Evolutionary conservation across 2,329 filamentous ascomycete species (phyloP).

Genomic region (Monosporascus sp.): DNA sequence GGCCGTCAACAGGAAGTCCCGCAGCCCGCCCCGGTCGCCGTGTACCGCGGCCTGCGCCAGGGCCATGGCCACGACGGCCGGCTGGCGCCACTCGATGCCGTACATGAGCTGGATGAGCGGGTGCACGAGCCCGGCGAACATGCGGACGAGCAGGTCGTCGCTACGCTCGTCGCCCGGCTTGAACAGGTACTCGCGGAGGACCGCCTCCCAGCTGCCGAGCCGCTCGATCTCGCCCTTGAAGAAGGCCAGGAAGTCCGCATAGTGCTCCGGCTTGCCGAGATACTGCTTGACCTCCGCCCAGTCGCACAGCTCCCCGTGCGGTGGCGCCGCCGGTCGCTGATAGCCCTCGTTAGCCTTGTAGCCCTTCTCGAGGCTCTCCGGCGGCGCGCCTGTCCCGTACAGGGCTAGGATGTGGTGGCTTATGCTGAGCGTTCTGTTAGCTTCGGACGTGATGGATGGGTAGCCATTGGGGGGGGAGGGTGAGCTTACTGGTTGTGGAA

Average conservation of each 20-base stretch:
- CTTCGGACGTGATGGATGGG: background rate
- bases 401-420: constrained; percentile 70
- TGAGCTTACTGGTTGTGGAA: constrained; percentile 72
- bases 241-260: constrained; percentile 69
- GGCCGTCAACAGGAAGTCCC: constrained; percentile 45
- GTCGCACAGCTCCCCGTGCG: constrained; percentile 51
- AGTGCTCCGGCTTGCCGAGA: constrained; percentile 57
- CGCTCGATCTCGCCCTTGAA: constrained; percentile 68
- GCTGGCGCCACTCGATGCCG: constrained; percentile 76
- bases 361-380: constrained; percentile 52
- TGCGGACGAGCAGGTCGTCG: constrained; percentile 62
- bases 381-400: constrained; percentile 66
- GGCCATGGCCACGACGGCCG: constrained; percentile 72
- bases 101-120: constrained; percentile 83
- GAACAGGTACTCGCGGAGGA: constrained; percentile 65
- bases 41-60: constrained; percentile 70
- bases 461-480: background rate
- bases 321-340: constrained; percentile 49
- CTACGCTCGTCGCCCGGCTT: constrained; percentile 52
- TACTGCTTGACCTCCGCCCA: constrained; percentile 50
- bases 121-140: constrained; percentile 68
- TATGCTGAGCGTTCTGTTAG: constrained; percentile 37
- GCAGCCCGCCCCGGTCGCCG: constrained; percentile 48
- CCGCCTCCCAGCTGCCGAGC: constrained; percentile 55
- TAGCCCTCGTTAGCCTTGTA: constrained; percentile 63